These are phyloP conservation scores for Gremmenia infestans DNA, from an alignment of 2,329 filamentous ascomycete genomes.

Conservation along the genomic window DNA sequence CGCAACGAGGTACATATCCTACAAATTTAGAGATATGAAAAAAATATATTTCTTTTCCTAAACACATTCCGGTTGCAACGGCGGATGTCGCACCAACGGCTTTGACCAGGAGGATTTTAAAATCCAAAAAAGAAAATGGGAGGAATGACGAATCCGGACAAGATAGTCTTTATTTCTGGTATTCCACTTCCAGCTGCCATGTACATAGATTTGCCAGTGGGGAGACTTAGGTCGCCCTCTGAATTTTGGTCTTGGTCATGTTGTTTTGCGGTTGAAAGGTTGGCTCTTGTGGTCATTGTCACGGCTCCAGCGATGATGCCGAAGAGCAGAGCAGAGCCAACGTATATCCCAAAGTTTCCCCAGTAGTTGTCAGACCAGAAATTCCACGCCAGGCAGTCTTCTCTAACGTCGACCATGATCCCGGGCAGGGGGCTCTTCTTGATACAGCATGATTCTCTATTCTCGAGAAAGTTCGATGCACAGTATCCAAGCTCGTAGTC, in stretches of 20 bases:
- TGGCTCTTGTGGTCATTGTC: constrained; percentile 45
- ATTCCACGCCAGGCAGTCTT: constrained; percentile 25
- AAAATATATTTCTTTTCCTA: constrained; percentile 59
- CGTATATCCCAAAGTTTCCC: constrained; percentile 42
- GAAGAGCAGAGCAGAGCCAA: constrained; percentile 44
- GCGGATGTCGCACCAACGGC: constrained; percentile 54
- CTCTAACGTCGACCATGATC: constrained; percentile 16
- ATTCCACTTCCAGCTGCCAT: constrained; percentile 56
- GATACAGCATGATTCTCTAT: constrained; percentile 46
- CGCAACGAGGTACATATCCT: constrained; percentile 48
- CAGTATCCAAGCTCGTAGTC: constrained; percentile 57
- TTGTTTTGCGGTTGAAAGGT: constrained; percentile 39
- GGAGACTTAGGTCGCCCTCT: constrained; percentile 8
- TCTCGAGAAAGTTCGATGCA: constrained; percentile 38
- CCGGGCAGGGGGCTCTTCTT: constrained; percentile 16
- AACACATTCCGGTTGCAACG: constrained; percentile 53
- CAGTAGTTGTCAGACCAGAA: constrained; percentile 32
- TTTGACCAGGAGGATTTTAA: constrained; percentile 52
- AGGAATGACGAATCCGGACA: constrained; percentile 58
- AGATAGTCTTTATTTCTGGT: constrained; percentile 57
- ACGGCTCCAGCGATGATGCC: constrained; percentile 44
- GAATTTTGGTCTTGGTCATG: constrained; percentile 12
- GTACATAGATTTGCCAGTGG: constrained; percentile 48
- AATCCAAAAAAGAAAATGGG: constrained; percentile 49
- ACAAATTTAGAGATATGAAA: constrained; percentile 57